phyloP scores from a whole-genome alignment of 768 basidiomycete species.

The Amylocystis lapponica region DNA sequence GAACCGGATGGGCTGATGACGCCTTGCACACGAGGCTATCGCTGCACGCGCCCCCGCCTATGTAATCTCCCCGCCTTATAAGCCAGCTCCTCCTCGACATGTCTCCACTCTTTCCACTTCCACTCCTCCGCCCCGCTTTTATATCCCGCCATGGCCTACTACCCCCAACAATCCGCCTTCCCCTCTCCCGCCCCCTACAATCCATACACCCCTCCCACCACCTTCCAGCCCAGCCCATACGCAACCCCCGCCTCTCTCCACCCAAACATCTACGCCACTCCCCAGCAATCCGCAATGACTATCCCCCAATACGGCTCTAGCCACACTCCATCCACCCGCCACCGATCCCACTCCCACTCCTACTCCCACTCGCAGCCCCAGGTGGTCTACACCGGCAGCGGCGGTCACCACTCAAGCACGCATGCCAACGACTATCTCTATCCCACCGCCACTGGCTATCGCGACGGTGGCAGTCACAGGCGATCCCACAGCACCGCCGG shows the following conservation, averaged over 20 bases:
- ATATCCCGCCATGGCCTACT: slow-evolving; percentile 4
- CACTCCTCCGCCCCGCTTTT: slow-evolving; percentile 1
- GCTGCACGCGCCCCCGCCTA: too few species aligned
- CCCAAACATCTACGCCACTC: neutral
- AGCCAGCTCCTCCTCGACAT: too few species aligned
- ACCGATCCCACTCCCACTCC: slow-evolving; percentile 17
- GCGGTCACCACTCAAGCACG: slow-evolving; percentile 5
- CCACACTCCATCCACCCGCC: slow-evolving; percentile 15
- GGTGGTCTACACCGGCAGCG: slow-evolving; percentile 13
- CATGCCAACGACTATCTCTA: slow-evolving; percentile 5
- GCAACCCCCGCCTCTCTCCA: neutral
- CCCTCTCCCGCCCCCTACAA: slow-evolving; percentile 3
- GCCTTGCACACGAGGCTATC: too few species aligned
- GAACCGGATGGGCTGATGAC: too few species aligned
- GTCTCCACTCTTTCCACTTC: slow-evolving; percentile 3
- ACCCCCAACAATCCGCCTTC: slow-evolving; percentile 5
- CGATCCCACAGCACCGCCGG: slow-evolving; percentile 16
- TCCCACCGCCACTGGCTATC: slow-evolving; percentile 7
- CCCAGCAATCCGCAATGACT: slow-evolving; percentile 10
- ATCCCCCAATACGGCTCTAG: slow-evolving; percentile 22
- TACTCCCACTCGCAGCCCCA: slow-evolving; percentile 18
- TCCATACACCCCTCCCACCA: neutral
- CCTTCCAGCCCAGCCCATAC: neutral
- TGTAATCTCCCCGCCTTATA: too few species aligned
- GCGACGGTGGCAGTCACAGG: slow-evolving; percentile 11